phyloP scores from a whole-genome alignment of 2,329 filamentous ascomycete species.

The Cytospora paraplurivora region DNA sequence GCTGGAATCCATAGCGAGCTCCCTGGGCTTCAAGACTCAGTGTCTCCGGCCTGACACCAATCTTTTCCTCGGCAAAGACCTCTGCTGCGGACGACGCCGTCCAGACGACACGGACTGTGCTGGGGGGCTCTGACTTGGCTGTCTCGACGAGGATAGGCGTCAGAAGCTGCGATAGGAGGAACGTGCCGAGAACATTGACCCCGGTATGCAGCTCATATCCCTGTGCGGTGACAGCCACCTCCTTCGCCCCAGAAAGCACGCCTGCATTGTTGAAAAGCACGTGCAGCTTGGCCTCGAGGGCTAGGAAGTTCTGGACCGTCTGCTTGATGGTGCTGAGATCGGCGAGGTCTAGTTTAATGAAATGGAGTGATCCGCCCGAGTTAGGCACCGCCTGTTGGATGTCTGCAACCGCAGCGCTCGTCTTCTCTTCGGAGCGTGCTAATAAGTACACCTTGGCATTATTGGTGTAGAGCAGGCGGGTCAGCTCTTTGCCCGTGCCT shows the following conservation, averaged over 20 bases:
- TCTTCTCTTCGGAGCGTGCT: constrained; percentile 46
- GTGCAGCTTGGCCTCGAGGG: constrained; percentile 36
- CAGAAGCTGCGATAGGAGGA: constrained; percentile 20
- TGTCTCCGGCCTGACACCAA: constrained; percentile 5
- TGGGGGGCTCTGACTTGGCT: constrained; percentile 3
- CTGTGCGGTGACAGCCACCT: constrained; percentile 27
- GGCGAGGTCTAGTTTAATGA: constrained; percentile 39
- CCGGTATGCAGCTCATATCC: constrained; percentile 20
- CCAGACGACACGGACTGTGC: constrained; percentile 21
- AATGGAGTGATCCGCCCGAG: constrained; percentile 35
- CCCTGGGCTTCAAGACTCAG: constrained; percentile 1
- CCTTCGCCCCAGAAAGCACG: constrained; percentile 37
- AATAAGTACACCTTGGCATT: constrained; percentile 55
- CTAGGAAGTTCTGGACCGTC: constrained; percentile 30
- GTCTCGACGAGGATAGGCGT: constrained; percentile 18
- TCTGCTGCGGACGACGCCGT: constrained; percentile 4
- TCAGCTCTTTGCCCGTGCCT: constrained; percentile 50
- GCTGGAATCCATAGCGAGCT: background rate
- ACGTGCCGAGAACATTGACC: constrained; percentile 18
- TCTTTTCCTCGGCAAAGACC: constrained; percentile 9
- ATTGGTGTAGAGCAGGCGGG: constrained; percentile 50
- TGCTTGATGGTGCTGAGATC: constrained; percentile 34
- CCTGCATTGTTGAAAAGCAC: constrained; percentile 46
- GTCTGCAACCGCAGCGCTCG: constrained; percentile 42
- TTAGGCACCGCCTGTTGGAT: constrained; percentile 36